Evolutionary conservation across 257 asterid genomes (phyloP).

Genomic region (Lithospermum erythrorhizon): DNA sequence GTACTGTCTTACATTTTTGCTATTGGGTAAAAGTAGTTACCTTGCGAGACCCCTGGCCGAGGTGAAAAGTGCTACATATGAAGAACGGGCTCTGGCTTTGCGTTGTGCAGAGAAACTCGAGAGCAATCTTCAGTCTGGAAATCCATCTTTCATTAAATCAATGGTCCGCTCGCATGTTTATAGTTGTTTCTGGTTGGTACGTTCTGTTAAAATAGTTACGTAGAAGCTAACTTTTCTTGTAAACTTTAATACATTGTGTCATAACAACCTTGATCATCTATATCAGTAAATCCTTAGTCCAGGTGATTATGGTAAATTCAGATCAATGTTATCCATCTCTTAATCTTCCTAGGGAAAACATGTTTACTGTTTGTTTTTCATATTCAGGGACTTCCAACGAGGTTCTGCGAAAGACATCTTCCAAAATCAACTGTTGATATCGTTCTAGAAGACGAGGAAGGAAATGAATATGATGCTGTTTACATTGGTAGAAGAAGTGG

Average conservation of each 20-base stretch:
- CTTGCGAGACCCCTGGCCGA: constrained; percentile 78
- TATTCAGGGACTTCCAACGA: constrained; percentile 61
- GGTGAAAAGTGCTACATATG: constrained; percentile 51
- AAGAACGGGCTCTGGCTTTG: constrained; percentile 44
- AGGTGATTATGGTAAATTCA: not conserved
- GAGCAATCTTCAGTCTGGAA: constrained; percentile 40
- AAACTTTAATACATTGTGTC: not conserved
- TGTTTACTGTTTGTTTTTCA: not conserved
- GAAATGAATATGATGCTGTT: constrained; percentile 43
- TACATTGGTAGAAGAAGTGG: constrained; percentile 64
- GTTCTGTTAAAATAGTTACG: constrained; percentile 16
- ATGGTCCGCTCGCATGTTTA: constrained; percentile 93
- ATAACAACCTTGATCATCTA: not conserved
- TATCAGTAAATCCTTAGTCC: not conserved
- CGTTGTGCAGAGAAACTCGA: constrained; percentile 59
- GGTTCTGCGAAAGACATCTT: constrained; percentile 53
- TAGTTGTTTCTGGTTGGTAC: constrained; percentile 93
- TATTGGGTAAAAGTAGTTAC: constrained; percentile 35
- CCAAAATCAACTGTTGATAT: constrained; percentile 46
- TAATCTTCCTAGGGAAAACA: not conserved
- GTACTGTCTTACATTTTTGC: constrained; percentile 6
- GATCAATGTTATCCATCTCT: not conserved
- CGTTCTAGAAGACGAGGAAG: constrained; percentile 53
- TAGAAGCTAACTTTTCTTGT: not conserved
- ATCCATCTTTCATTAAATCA: constrained; percentile 68